Percentiles rank a stretch among this genome's conserved stretches.
Conservation (phyloP, 345 rosid species). For the Gossypium bickii region DNA sequence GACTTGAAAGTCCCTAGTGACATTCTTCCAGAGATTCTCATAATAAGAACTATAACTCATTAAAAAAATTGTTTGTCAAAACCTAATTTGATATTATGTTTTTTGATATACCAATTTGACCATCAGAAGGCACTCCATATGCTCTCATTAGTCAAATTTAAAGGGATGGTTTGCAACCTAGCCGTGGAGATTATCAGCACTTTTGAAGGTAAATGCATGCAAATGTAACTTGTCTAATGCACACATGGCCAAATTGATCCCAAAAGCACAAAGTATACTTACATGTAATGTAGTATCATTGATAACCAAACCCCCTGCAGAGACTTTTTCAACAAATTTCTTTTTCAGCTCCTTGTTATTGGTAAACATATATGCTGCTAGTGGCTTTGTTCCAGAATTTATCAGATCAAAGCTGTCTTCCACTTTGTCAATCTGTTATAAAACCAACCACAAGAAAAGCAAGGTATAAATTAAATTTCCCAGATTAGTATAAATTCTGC, state of each 20-base stretch:
- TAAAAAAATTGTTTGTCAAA: not conserved
- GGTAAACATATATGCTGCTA: conserved; percentile 88
- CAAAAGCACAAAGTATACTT: conserved; percentile 20
- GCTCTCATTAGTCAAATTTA: not conserved
- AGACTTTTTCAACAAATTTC: conserved; percentile 59
- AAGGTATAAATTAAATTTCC: not conserved
- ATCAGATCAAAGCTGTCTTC: conserved; percentile 77
- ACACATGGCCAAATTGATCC: not conserved
- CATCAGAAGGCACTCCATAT: not conserved
- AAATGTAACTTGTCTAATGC: not conserved
- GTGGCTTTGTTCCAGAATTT: conserved; percentile 77
- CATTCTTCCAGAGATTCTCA: not conserved
- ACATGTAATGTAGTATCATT: conserved; percentile 91
- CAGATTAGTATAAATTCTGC: not conserved
- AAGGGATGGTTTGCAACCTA: not conserved
- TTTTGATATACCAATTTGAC: not conserved
- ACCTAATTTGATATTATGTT: not conserved
- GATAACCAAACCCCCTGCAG: conserved; percentile 84
- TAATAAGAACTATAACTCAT: not conserved
- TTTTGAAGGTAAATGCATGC: not conserved
- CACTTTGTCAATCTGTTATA: conserved; percentile 60
- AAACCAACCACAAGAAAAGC: conserved; percentile 11
- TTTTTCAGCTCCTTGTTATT: conserved; percentile 64
- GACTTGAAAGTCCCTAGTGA: not conserved
- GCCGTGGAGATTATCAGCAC: conserved; percentile 1